Percentiles rank a stretch among this genome's conserved stretches.
phyloP scores from a whole-genome alignment of 2,329 filamentous ascomycete species.

The Aspergillus uvarum region DNA sequence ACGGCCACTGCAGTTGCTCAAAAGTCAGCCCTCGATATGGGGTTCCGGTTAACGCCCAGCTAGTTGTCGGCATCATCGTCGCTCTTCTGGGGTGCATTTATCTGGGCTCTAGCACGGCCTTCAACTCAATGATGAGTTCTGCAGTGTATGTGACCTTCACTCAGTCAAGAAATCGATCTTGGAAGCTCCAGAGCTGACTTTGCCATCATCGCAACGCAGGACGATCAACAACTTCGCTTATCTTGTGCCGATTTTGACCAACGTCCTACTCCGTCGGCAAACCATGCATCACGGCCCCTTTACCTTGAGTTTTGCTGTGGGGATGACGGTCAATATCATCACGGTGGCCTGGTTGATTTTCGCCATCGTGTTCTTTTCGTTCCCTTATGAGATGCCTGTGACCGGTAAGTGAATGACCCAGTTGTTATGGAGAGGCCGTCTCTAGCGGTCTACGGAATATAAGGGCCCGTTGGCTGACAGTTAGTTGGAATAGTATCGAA shows the following conservation, averaged over 20 bases:
- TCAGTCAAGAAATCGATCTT: background rate
- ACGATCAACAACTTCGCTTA: slow-evolving; percentile 51
- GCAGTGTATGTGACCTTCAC: slow-evolving; percentile 15
- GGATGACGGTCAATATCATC: slow-evolving; percentile 47
- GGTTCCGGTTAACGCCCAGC: slow-evolving; percentile 56
- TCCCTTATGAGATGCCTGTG: slow-evolving; percentile 41
- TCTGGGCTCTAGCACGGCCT: slow-evolving; percentile 65
- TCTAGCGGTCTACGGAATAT: background rate
- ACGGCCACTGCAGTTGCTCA: slow-evolving; percentile 36
- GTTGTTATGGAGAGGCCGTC: background rate
- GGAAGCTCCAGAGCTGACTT: too few relatives aligned
- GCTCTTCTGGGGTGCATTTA: slow-evolving; percentile 64
- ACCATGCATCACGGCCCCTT: slow-evolving; percentile 49
- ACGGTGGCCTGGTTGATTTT: slow-evolving; percentile 51
- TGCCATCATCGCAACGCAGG: slow-evolving; percentile 22
- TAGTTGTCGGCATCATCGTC: slow-evolving; percentile 51
- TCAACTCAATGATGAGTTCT: slow-evolving; percentile 53
- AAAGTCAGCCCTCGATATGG: slow-evolving; percentile 45
- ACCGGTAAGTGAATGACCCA: slow-evolving; percentile 17
- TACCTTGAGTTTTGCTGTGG: slow-evolving; percentile 42
- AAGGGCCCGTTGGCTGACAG: background rate
- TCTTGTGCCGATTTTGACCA: slow-evolving; percentile 48
- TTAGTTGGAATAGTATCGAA: slow-evolving; percentile 29
- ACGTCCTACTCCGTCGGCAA: slow-evolving; percentile 46
- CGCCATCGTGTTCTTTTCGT: slow-evolving; percentile 52